Percentiles rank a stretch among this genome's conserved stretches.
Evolutionary conservation across 495 filamentous ascomycete species (phyloP).

Genomic region (Letharia columbiana): DNA sequence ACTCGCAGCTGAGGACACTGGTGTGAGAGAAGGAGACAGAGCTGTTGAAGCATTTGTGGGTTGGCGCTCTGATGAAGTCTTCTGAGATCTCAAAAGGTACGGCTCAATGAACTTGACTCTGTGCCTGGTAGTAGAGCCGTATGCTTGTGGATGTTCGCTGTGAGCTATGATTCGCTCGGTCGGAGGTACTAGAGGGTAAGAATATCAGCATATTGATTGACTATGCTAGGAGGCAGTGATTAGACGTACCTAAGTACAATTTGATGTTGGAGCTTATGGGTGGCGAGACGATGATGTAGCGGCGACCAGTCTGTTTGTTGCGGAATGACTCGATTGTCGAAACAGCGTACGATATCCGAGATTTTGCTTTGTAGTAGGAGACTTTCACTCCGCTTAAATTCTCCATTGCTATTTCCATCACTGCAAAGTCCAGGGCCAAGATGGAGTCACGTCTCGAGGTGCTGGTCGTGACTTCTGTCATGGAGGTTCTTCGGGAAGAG

Average conservation of each 20-base stretch:
- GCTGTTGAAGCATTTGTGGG: slow-evolving; percentile 6
- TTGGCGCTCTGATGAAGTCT: not conserved
- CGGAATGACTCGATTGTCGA: slow-evolving; percentile 15
- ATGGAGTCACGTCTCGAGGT: slow-evolving; percentile 9
- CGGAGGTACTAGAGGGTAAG: not conserved
- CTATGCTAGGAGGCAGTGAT: not conserved
- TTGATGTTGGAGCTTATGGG: slow-evolving; percentile 13
- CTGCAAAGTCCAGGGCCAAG: slow-evolving; percentile 7
- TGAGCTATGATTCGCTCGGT: slow-evolving; percentile 15
- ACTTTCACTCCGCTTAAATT: slow-evolving; percentile 7
- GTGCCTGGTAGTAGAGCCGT: slow-evolving; percentile 10
- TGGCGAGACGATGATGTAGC: slow-evolving; percentile 17
- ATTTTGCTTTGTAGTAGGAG: slow-evolving; percentile 12
- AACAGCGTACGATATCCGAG: slow-evolving; percentile 11
- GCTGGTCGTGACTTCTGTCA: slow-evolving; percentile 1
- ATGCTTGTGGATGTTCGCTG: slow-evolving; percentile 18
- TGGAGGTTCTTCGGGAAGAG: slow-evolving; percentile 7
- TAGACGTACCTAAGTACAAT: slow-evolving; percentile 11
- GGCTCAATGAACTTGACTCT: slow-evolving; percentile 17
- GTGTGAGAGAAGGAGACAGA: not conserved
- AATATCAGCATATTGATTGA: not conserved
- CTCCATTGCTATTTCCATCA: slow-evolving; percentile 13
- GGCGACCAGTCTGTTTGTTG: slow-evolving; percentile 11
- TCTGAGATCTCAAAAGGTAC: slow-evolving; percentile 12
- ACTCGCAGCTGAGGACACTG: slow-evolving; percentile 16